phyloP scores from a whole-genome alignment of 139 green algal species.

The Coccomyxa sp. region DNA sequence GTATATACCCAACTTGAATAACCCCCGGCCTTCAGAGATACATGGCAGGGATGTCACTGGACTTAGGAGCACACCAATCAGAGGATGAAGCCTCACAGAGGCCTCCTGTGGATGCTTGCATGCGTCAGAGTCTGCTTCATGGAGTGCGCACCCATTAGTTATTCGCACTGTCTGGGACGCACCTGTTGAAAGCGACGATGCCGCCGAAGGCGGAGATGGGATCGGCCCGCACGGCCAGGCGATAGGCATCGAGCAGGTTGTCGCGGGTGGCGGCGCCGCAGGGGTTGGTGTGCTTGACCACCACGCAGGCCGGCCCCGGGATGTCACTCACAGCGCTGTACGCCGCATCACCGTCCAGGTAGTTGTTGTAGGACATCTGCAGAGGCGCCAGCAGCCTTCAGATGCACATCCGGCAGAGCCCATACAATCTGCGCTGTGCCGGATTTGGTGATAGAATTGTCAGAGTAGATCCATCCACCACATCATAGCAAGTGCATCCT shows the following conservation, averaged over 20 bases:
- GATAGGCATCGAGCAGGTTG: conserved; percentile 91
- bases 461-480: no score
- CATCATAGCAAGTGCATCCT: no score
- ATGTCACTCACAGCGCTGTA: conserved; percentile 72
- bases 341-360: conserved; percentile 90
- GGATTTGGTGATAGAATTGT: no score
- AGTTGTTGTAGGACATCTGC: conserved; percentile 99
- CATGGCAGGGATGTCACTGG: no score
- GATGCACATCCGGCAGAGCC: not conserved
- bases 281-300: conserved; percentile 99
- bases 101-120: no score
- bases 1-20: no score
- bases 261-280: conserved; percentile 81
- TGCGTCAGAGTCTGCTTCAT: no score
- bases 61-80: no score
- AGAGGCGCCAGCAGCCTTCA: not conserved
- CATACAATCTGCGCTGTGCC: not conserved
- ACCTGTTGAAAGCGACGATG: conserved; percentile 98
- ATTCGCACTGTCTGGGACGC: not conserved
- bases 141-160: no score
- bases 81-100: no score
- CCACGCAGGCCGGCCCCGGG: conserved; percentile 82
- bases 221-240: conserved; percentile 88
- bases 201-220: conserved; percentile 95
- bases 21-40: no score